Conservation (phyloP, 2,329 filamentous ascomycete genomes). For the Colletotrichum neosansevieriae region DNA sequence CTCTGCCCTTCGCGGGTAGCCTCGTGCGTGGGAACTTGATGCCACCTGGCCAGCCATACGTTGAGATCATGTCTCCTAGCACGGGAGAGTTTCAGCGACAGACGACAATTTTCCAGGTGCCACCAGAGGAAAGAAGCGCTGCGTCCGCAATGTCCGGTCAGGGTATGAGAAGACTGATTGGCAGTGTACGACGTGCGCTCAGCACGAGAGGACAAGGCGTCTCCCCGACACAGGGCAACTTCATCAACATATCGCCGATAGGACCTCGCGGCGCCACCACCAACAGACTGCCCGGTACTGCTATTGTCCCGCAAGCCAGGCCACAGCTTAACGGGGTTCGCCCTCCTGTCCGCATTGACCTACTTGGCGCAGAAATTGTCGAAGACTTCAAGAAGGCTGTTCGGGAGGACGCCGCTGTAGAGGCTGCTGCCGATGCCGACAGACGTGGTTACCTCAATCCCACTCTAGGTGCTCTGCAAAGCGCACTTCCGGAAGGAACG, state of each 20-base stretch:
- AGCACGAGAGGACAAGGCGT: slow-evolving; percentile 68
- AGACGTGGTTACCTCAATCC: slow-evolving; percentile 30
- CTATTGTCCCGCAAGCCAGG: slow-evolving; percentile 68
- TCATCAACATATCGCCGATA: slow-evolving; percentile 62
- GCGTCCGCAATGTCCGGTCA: slow-evolving; percentile 74
- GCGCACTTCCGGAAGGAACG: slow-evolving; percentile 44
- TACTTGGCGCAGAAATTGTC: slow-evolving; percentile 81
- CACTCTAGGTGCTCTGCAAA: slow-evolving; percentile 22
- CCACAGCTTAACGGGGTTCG: slow-evolving; percentile 57
- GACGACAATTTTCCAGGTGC: slow-evolving; percentile 65
- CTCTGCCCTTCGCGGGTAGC: slow-evolving; percentile 80
- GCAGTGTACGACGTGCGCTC: slow-evolving; percentile 85
- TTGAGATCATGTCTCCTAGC: slow-evolving; percentile 72
- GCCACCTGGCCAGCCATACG: slow-evolving; percentile 84
- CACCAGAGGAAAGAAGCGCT: slow-evolving; percentile 50
- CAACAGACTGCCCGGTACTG: slow-evolving; percentile 70
- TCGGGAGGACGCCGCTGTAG: slow-evolving; percentile 69
- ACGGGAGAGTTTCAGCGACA: slow-evolving; percentile 60
- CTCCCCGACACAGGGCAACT: slow-evolving; percentile 59
- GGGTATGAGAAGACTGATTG: slow-evolving; percentile 87
- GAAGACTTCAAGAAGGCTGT: slow-evolving; percentile 85
- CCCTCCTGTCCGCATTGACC: slow-evolving; percentile 78
- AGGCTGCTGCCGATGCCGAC: slow-evolving; percentile 45
- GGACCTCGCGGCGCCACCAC: slow-evolving; percentile 66
- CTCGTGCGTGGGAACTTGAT: slow-evolving; percentile 89